phyloP scores from a whole-genome alignment of 768 basidiomycete species.

The Lyophyllum semitale region DNA sequence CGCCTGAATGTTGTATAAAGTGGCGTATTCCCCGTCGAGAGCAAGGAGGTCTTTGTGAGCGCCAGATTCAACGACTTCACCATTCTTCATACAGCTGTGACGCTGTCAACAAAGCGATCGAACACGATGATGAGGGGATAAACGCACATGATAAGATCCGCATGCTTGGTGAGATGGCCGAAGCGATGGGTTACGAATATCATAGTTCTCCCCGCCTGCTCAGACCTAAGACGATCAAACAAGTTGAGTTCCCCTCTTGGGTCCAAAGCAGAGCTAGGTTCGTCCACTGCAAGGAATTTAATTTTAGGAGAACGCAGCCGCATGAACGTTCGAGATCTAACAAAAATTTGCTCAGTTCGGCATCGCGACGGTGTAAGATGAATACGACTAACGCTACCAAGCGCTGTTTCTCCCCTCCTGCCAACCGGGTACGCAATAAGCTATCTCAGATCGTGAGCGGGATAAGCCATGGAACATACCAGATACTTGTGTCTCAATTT shows the following conservation, averaged over 20 bases:
- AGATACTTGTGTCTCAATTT: conserved; percentile 12
- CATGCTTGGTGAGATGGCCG: conserved; percentile 35
- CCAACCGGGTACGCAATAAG: background rate
- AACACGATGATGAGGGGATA: background rate
- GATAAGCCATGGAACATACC: background rate
- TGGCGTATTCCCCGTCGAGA: conserved; percentile 31
- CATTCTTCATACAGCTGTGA: conserved; percentile 37
- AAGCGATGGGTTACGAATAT: conserved; percentile 40
- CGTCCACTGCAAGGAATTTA: conserved; percentile 45
- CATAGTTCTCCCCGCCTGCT: conserved; percentile 38
- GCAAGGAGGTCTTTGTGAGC: conserved; percentile 35
- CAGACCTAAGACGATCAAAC: conserved; percentile 32
- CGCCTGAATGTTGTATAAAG: conserved; percentile 34
- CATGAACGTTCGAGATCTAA: conserved; percentile 34
- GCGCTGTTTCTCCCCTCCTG: conserved; percentile 27
- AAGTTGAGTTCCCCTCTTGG: conserved; percentile 43
- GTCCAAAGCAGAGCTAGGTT: conserved; percentile 51
- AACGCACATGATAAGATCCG: conserved; percentile 37
- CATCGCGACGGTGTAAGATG: background rate
- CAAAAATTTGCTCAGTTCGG: background rate
- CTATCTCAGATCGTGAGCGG: background rate
- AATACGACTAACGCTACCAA: conserved; percentile 24
- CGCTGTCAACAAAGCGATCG: background rate
- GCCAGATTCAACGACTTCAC: conserved; percentile 29
- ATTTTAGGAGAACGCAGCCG: conserved; percentile 24